Conservation (phyloP, 768 basidiomycete genomes). For the Pisolithus marmoratus region DNA sequence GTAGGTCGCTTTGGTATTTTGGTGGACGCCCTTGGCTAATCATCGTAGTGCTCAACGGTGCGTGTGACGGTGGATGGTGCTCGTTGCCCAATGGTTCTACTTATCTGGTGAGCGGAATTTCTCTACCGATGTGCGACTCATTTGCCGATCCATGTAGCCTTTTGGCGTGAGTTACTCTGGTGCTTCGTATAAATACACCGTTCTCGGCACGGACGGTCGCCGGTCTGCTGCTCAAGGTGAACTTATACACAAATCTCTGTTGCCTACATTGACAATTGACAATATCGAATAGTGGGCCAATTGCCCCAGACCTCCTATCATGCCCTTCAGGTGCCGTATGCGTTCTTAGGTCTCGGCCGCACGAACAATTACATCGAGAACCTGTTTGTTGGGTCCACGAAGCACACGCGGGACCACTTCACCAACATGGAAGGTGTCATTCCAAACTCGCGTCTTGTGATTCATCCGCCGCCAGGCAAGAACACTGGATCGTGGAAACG, state of each 20-base stretch:
- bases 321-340: conserved; percentile 83
- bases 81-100: conserved; percentile 51
- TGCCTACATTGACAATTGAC: conserved; percentile 6
- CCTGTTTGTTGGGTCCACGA: conserved; percentile 90
- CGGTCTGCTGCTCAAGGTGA: conserved; percentile 87
- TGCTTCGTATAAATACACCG: conserved; percentile 94
- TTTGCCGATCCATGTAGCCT: conserved; percentile 45
- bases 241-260: conserved; percentile 6
- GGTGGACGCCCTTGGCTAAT: conserved; percentile 1
- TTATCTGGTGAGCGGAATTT: conserved; percentile 62
- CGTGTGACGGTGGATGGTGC: conserved; percentile 82
- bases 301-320: conserved; percentile 92
- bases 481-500: conserved; percentile 66
- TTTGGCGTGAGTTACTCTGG: conserved; percentile 94
- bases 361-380: conserved; percentile 99
- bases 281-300: conserved; percentile 64
- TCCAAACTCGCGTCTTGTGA: conserved; percentile 96
- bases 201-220: conserved; percentile 83
- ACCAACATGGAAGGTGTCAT: conserved; percentile 97
- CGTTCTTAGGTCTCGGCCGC: conserved; percentile 93
- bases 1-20: conserved; percentile 38
- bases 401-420: conserved; percentile 63
- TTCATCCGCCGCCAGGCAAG: conserved; percentile 63
- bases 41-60: conserved; percentile 79
- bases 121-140: background rate